These are phyloP conservation scores for Blastocystis hominis DNA, from an alignment of 352 stramenopile genomes.

Conservation along the genomic window DNA sequence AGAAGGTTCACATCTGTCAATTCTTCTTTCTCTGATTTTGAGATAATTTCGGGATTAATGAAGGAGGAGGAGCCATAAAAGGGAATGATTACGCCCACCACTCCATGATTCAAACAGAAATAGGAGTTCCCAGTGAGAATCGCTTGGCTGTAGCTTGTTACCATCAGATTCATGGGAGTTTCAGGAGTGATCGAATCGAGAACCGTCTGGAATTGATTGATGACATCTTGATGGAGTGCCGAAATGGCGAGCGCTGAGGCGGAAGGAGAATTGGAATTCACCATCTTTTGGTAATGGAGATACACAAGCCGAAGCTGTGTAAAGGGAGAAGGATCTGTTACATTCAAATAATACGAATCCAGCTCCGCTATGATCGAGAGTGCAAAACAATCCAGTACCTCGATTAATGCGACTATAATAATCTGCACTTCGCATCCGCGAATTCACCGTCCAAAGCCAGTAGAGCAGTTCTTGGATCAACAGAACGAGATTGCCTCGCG, in stretches of 20 bases:
- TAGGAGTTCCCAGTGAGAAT: slow-evolving; percentile 5
- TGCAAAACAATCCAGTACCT: neutral
- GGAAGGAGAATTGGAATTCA: neutral
- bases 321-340: neutral
- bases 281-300: neutral
- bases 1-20: neutral
- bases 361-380: neutral
- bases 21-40: neutral
- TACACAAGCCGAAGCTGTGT: neutral
- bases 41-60: neutral
- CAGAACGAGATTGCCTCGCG: neutral
- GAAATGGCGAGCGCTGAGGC: neutral
- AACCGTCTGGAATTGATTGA: neutral
- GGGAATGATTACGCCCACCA: neutral
- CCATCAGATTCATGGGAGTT: neutral
- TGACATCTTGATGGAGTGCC: neutral
- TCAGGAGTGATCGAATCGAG: neutral
- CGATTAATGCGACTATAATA: neutral
- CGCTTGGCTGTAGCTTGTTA: neutral
- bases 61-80: slow-evolving; percentile 46
- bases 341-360: neutral
- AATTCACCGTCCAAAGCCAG: neutral
- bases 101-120: neutral
- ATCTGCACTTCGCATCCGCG: neutral
- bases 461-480: neutral